Evolutionary conservation across 208 protist species (phyloP), one percentile per base, ranked within the genome.

Genomic region (Porcisia deanei): DNA sequence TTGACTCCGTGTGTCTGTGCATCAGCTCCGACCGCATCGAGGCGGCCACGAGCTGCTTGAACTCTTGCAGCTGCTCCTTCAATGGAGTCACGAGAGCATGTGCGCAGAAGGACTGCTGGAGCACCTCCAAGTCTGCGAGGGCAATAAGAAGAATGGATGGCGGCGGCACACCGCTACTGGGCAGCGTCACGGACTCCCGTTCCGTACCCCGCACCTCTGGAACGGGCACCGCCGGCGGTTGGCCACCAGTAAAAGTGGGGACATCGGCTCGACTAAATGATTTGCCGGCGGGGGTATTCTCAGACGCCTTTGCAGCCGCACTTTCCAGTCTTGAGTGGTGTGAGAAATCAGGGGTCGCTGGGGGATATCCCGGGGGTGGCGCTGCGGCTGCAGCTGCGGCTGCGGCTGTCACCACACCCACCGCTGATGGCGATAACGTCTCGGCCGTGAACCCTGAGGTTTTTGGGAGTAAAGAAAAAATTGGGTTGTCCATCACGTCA

Each of bases 71-170:
- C 34, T 93, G 72, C 49, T 89, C 85, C n/a, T 63, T 73, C 25
- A 75, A 71, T 59, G 76, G 77, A 69, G 82, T 87, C 8, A 78
- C 49, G 43, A 72, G 39, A 16, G 82, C 88, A 74, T 95, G 91
- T 3, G 82, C 87, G 49, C 85, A 68, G 57, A 95, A 87, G 1
- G 88, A 90, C 47, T 61, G 75, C 66, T 84, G 85, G 41, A 95
- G 67, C 75, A 64, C 70, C 25, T 93, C 85, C 65, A 95, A 79
- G 65, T 95, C 88, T 18, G 79, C 79, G n/a, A 80, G 66, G 2
- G 87, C 87, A 25, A 91, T 81, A 54, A 91, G 76, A 54, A 95
- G 69, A 61, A 95, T 81, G 34, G 82, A 80, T 3, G 90, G 79
- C 20, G 75, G 45, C 0, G 84, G 66, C 0, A 78, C 54, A 20